A percentile compares a stretch with the other conserved stretches of the same genome.
phyloP scores from a whole-genome alignment of 768 basidiomycete genomes.

The Leccinum boreale region DNA sequence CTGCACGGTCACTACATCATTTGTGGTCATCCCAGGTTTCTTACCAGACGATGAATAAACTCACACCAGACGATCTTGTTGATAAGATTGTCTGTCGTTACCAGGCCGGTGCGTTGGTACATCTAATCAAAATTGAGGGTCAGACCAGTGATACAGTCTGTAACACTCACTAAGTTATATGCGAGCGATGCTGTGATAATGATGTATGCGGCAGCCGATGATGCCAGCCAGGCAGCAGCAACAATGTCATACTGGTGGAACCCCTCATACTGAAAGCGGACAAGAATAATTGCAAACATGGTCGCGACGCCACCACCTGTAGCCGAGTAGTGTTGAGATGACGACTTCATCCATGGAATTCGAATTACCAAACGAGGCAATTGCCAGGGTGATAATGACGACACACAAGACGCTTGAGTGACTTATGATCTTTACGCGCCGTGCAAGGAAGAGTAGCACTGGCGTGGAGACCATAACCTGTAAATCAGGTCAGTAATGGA shows the following conservation, averaged over 20 bases:
- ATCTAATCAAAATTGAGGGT: slow-evolving; percentile 21
- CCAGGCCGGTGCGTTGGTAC: slow-evolving; percentile 42
- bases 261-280: slow-evolving; percentile 28
- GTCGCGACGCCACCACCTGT: slow-evolving; percentile 36
- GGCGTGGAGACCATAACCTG: slow-evolving; percentile 44
- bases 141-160: not conserved
- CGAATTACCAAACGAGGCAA: slow-evolving; percentile 6
- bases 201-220: slow-evolving; percentile 39
- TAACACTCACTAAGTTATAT: slow-evolving; percentile 36
- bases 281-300: slow-evolving; percentile 18
- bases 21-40: not conserved
- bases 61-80: slow-evolving; percentile 42
- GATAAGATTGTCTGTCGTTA: slow-evolving; percentile 34
- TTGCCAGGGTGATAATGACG: slow-evolving; percentile 19
- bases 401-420: slow-evolving; percentile 24
- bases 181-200: slow-evolving; percentile 43
- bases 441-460: slow-evolving; percentile 49
- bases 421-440: slow-evolving; percentile 38
- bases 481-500: not conserved
- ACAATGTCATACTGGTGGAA: slow-evolving; percentile 34
- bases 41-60: slow-evolving; percentile 1
- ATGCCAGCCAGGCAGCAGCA: slow-evolving; percentile 41
- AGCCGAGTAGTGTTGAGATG: not conserved
- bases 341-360: not conserved
- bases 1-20: slow-evolving; percentile 27